These are phyloP conservation scores for Trichosporon ovoides DNA, from an alignment of 1,284 basidiomycete genomes.

Conservation along the genomic window DNA sequence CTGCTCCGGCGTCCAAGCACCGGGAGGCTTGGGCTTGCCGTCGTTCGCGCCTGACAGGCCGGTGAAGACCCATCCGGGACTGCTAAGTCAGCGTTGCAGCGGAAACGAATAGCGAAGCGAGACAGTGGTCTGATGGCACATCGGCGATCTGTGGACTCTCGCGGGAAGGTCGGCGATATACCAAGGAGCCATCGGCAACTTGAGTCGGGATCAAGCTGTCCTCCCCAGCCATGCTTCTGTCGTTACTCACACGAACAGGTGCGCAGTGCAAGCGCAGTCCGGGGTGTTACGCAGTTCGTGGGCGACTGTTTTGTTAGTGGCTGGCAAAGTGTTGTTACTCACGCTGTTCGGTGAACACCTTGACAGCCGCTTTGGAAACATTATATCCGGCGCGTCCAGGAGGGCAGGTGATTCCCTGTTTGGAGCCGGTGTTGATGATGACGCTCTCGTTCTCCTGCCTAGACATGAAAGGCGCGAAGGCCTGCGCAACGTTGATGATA, in stretches of 20 bases:
- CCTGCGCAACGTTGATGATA: constrained; percentile 79
- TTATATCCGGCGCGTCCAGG: constrained; percentile 78
- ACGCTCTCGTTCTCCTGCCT: constrained; percentile 79
- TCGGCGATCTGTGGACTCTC: too few species aligned
- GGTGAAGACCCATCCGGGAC: constrained; percentile 80
- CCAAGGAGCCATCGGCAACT: too few species aligned
- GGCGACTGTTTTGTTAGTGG: constrained; percentile 53
- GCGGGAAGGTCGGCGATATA: too few species aligned
- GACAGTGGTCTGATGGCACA: too few species aligned
- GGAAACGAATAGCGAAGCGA: too few species aligned
- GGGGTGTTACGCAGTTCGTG: constrained; percentile 69
- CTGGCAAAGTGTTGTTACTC: constrained; percentile 12
- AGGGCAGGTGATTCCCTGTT: constrained; percentile 87
- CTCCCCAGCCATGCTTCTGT: not conserved
- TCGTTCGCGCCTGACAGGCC: constrained; percentile 55
- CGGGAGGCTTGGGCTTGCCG: constrained; percentile 61
- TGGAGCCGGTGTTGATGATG: constrained; percentile 87
- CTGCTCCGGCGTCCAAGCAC: constrained; percentile 83
- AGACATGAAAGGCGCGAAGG: constrained; percentile 71
- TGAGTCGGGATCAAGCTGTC: not conserved
- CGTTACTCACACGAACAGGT: constrained; percentile 68
- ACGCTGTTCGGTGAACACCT: constrained; percentile 74
- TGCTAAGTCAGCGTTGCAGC: constrained; percentile 45
- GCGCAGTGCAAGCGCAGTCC: constrained; percentile 67
- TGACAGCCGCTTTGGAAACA: constrained; percentile 82